A percentile compares a stretch with the other conserved stretches of the same genome.
Conservation (phyloP, 305 asterid genomes). For the Fraxinus sp. region DNA sequence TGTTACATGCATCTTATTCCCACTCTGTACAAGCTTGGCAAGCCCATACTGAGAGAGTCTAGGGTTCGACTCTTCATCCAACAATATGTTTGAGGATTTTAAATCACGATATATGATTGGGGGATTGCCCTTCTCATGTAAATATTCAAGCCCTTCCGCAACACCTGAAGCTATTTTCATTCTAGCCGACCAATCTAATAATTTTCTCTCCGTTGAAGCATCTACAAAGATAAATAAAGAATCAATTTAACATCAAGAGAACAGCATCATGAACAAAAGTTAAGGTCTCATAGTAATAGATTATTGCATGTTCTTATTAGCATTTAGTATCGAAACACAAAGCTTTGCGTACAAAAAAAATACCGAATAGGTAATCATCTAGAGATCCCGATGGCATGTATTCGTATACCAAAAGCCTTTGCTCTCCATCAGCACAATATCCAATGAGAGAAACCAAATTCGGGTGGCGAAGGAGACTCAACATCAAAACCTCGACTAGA, state of each 20-base stretch:
- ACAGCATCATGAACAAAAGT: background rate
- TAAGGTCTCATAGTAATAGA: background rate
- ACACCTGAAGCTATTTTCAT: constrained; percentile 82
- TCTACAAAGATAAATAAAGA: constrained; percentile 37
- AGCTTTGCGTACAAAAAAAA: background rate
- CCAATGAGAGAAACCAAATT: constrained; percentile 71
- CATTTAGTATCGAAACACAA: too few relatives aligned
- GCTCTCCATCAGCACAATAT: constrained; percentile 96
- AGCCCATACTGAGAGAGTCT: constrained; percentile 81
- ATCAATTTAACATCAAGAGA: background rate
- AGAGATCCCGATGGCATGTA: constrained; percentile 65
- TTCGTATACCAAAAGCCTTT: constrained; percentile 79
- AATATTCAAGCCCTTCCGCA: constrained; percentile 82
- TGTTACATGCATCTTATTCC: constrained; percentile 50
- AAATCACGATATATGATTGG: constrained; percentile 72
- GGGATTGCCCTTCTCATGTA: constrained; percentile 77
- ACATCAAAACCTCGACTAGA: constrained; percentile 47
- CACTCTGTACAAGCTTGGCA: constrained; percentile 63
- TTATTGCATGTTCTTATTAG: too few relatives aligned
- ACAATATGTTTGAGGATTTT: constrained; percentile 59
- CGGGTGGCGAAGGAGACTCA: constrained; percentile 68
- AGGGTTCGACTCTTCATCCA: constrained; percentile 54
- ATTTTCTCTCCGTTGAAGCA: constrained; percentile 41
- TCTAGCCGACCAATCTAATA: constrained; percentile 70
- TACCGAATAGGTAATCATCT: constrained; percentile 58